Evolutionary conservation across 2,329 filamentous ascomycete species (phyloP).

Genomic region (Pseudogymnoascus sp.): DNA sequence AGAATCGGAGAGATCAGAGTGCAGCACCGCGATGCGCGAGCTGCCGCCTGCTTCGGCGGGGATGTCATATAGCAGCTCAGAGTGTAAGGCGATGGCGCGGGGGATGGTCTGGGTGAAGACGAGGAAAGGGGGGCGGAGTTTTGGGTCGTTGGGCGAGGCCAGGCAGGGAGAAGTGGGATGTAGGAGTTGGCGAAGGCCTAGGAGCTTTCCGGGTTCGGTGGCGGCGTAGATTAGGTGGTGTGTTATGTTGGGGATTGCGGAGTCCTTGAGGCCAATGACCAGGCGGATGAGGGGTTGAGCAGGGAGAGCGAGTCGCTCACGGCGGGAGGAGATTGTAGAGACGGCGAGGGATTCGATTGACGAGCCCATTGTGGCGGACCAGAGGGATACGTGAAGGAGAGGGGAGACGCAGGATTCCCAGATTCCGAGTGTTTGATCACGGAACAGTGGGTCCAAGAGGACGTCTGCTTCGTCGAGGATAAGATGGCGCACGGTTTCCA

Average conservation of each 20-base stretch:
- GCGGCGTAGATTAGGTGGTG: slow-evolving; percentile 88
- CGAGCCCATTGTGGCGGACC: slow-evolving; percentile 96
- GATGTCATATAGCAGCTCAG: slow-evolving; percentile 91
- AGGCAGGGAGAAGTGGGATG: slow-evolving; percentile 60
- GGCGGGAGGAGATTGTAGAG: slow-evolving; percentile 55
- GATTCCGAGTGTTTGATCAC: slow-evolving; percentile 76
- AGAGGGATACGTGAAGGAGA: slow-evolving; percentile 68
- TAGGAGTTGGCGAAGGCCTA: slow-evolving; percentile 81
- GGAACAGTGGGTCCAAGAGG: slow-evolving; percentile 82
- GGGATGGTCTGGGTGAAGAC: slow-evolving; percentile 96
- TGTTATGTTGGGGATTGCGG: slow-evolving; percentile 82
- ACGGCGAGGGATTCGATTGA: slow-evolving; percentile 75
- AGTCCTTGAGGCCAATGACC: slow-evolving; percentile 94
- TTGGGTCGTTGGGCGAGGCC: slow-evolving; percentile 29
- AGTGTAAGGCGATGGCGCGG: slow-evolving; percentile 76
- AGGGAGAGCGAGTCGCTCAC: slow-evolving; percentile 30
- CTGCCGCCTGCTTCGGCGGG: slow-evolving; percentile 79
- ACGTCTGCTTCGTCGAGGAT: slow-evolving; percentile 94
- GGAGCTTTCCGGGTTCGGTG: slow-evolving; percentile 86
- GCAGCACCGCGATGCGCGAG: slow-evolving; percentile 77
- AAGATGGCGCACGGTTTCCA: slow-evolving; percentile 64
- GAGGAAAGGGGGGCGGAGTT: slow-evolving; percentile 76
- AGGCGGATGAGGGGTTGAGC: slow-evolving; percentile 59
- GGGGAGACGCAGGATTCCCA: slow-evolving; percentile 71
- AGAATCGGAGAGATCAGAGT: slow-evolving; percentile 73